A percentile compares a stretch with the other conserved stretches of the same genome.
These are phyloP conservation scores for Ulota crispa DNA, from an alignment of 225 moss, liverwort and hornwort genomes.

Conservation along the genomic window DNA sequence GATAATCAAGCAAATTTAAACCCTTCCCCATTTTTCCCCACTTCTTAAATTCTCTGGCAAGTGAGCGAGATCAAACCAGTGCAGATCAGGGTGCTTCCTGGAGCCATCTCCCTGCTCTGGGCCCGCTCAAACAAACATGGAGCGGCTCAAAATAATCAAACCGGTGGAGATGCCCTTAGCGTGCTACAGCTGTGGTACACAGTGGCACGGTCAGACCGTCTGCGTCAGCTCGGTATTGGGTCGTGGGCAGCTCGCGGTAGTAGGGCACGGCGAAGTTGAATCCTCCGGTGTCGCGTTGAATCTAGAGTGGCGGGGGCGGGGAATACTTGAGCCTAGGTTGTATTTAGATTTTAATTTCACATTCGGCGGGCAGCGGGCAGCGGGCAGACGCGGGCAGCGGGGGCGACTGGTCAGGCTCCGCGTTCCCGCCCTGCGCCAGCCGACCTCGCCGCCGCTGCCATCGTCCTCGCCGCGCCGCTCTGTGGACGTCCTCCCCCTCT, in stretches of 20 bases:
- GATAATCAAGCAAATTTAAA: no score
- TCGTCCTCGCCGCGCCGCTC: slow-evolving; percentile 73
- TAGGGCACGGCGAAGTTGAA: slow-evolving; percentile 20
- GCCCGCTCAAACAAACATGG: no score
- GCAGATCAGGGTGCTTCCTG: no score
- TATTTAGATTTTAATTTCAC: slow-evolving; percentile 6
- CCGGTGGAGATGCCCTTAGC: no score
- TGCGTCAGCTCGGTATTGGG: slow-evolving; percentile 25
- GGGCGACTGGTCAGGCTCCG: slow-evolving; percentile 14
- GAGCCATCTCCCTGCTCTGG: no score
- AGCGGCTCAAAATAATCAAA: no score
- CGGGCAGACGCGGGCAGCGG: slow-evolving; percentile 17
- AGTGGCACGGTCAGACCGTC: slow-evolving; percentile 18
- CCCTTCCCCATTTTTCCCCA: no score
- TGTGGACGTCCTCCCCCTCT: slow-evolving; percentile 30
- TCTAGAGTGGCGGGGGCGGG: slow-evolving; percentile 16
- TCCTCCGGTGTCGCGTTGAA: slow-evolving; percentile 14
- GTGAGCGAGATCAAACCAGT: no score
- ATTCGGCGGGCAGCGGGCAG: slow-evolving; percentile 61
- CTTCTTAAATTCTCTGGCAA: no score
- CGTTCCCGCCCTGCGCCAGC: slow-evolving; percentile 66
- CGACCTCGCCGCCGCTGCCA: slow-evolving; percentile 62
- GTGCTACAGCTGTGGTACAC: slow-evolving; percentile 28
- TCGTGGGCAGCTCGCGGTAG: slow-evolving; percentile 14
- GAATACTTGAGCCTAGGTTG: slow-evolving; percentile 22